Evolutionary conservation across 148 eudicot species (phyloP).

Genomic region (Drosera capensis): DNA sequence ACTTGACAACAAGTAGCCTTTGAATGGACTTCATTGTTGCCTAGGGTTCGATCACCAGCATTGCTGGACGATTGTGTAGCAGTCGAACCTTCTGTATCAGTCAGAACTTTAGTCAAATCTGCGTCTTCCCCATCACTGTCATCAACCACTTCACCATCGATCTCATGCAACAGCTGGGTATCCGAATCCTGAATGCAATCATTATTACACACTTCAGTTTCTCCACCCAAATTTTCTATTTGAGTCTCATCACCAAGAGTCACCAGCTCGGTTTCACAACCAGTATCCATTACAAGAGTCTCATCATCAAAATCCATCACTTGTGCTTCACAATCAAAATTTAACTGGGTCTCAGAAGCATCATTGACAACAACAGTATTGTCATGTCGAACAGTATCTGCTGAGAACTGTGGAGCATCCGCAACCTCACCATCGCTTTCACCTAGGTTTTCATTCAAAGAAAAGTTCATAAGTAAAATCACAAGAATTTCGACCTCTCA

Average conservation of each 20-base stretch:
- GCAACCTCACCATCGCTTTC: not conserved
- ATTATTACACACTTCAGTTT: conserved; percentile 20
- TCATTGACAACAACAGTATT: not conserved
- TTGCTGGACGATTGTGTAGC: conserved; percentile 14
- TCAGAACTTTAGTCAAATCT: conserved; percentile 17
- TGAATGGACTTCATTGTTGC: not conserved
- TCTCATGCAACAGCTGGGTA: conserved; percentile 26
- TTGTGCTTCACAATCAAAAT: conserved; percentile 2
- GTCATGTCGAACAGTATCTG: conserved; percentile 1
- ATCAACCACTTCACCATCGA: conserved; percentile 14
- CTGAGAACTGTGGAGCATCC: not conserved
- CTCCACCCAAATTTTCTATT: conserved; percentile 14
- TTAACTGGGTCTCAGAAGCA: conserved; percentile 5
- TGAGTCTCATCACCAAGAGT: conserved; percentile 18
- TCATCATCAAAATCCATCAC: conserved; percentile 14
- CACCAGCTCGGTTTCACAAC: not conserved
- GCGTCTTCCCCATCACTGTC: conserved; percentile 16
- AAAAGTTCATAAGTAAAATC: conserved; percentile 2
- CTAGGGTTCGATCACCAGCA: conserved; percentile 7
- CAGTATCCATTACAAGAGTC: conserved; percentile 8
- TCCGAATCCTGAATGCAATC: conserved; percentile 12
- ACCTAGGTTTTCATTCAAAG: too few species aligned
- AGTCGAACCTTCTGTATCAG: conserved; percentile 16
- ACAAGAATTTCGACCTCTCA: too few species aligned
- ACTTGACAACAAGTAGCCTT: conserved; percentile 5